A percentile compares a stretch with the other conserved stretches of the same genome.
These are phyloP conservation scores for Ogataea ganodermae DNA, from an alignment of 805 yeast genomes.

Conservation along the genomic window DNA sequence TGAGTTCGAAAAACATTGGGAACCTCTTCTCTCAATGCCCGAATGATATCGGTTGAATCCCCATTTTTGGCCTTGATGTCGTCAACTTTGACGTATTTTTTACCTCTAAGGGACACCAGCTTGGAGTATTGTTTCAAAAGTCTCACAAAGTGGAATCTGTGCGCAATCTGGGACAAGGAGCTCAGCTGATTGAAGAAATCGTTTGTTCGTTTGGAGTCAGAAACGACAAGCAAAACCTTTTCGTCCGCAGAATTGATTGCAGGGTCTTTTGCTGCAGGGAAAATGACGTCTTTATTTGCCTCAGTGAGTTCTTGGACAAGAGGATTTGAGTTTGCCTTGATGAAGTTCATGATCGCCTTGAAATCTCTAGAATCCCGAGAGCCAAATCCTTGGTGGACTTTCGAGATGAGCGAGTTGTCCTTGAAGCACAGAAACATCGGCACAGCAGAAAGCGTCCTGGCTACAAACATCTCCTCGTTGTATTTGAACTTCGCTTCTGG, in stretches of 20 bases:
- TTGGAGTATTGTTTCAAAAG: conserved; percentile 40
- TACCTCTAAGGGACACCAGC: conserved; percentile 30
- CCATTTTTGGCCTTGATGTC: conserved; percentile 46
- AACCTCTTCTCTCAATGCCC: conserved; percentile 54
- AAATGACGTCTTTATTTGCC: conserved; percentile 37
- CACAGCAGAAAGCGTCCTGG: conserved; percentile 55
- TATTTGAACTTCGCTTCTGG: conserved; percentile 29
- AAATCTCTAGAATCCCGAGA: conserved; percentile 62
- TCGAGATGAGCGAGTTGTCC: conserved; percentile 54
- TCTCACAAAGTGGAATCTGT: conserved; percentile 44
- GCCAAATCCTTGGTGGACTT: conserved; percentile 59
- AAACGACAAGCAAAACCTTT: conserved; percentile 49
- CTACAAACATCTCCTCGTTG: conserved; percentile 47
- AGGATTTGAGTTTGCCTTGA: conserved; percentile 52
- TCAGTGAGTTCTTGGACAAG: conserved; percentile 53
- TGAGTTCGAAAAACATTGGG: conserved; percentile 36
- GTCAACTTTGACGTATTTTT: conserved; percentile 47
- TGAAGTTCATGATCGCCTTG: conserved; percentile 49
- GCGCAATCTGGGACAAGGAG: conserved; percentile 45
- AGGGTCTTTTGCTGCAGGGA: conserved; percentile 31
- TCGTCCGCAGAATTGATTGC: conserved; percentile 38
- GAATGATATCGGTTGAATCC: conserved; percentile 44
- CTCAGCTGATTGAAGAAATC: conserved; percentile 24
- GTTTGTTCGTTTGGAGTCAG: conserved; percentile 42
- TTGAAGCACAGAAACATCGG: conserved; percentile 67